Percentiles rank a stretch among this genome's conserved stretches.
phyloP scores from a whole-genome alignment of 306 rosid species.

The Gleditsia sinensis region DNA sequence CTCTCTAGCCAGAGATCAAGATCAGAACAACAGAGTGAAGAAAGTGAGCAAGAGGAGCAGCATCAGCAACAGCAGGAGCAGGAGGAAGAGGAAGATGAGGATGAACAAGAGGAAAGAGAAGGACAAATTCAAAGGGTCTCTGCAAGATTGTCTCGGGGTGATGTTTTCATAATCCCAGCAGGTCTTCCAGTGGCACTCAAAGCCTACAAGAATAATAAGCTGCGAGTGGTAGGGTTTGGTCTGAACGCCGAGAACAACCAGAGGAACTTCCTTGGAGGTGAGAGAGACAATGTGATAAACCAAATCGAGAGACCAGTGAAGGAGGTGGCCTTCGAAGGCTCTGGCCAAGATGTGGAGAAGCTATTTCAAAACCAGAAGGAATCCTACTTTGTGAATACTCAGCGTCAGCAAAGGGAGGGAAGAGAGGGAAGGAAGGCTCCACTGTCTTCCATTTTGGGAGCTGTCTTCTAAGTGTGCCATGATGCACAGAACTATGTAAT shows the following conservation, averaged over 20 bases:
- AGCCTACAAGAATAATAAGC: constrained; percentile 14
- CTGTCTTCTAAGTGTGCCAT: constrained; percentile 4
- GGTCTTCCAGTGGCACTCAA: constrained; percentile 40
- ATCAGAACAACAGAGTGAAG: neutral
- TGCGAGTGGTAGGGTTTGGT: constrained; percentile 34
- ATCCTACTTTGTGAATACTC: constrained; percentile 41
- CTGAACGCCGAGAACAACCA: constrained; percentile 46
- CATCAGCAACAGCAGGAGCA: neutral
- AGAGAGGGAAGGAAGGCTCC: neutral
- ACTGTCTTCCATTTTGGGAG: constrained; percentile 23
- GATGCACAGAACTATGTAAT: neutral
- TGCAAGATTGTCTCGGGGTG: constrained; percentile 24
- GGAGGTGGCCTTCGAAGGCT: constrained; percentile 34
- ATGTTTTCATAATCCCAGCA: constrained; percentile 38
- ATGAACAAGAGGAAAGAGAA: neutral
- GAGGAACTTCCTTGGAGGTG: constrained; percentile 54
- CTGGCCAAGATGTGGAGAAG: constrained; percentile 33
- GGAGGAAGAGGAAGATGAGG: neutral
- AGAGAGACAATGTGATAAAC: constrained; percentile 42
- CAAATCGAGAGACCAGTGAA: constrained; percentile 33
- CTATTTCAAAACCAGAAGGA: constrained; percentile 31
- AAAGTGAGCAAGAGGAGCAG: neutral
- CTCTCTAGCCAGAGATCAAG: neutral
- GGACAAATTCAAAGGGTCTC: constrained; percentile 9
- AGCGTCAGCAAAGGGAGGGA: constrained; percentile 14